These are phyloP conservation scores for Pichia insulana DNA, from an alignment of 805 yeast genomes.

Conservation along the genomic window DNA sequence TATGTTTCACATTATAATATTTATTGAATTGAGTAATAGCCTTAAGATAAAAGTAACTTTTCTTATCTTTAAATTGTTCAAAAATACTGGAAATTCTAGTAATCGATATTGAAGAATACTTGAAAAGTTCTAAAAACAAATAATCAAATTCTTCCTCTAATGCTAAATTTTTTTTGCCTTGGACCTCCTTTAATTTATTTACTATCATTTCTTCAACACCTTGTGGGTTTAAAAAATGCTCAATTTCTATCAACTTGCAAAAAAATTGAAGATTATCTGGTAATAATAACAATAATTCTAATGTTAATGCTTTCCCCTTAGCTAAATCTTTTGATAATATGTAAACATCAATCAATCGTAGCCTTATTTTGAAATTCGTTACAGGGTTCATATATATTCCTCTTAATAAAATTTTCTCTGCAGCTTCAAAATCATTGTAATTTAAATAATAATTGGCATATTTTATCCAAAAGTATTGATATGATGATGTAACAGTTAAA, in stretches of 20 bases:
- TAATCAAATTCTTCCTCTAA: constrained; percentile 28
- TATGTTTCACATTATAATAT: constrained; percentile 10
- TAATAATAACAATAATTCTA: constrained; percentile 18
- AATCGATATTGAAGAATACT: constrained; percentile 18
- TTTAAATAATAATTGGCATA: constrained; percentile 36
- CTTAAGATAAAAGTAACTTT: constrained; percentile 19
- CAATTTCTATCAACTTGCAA: constrained; percentile 36
- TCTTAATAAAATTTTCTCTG: constrained; percentile 31
- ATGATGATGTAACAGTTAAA: constrained; percentile 35
- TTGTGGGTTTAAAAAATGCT: constrained; percentile 23
- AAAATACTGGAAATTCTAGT: constrained; percentile 21
- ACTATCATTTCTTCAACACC: constrained; percentile 6
- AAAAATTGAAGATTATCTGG: constrained; percentile 32
- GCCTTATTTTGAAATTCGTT: constrained; percentile 26
- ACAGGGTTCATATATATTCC: constrained; percentile 26
- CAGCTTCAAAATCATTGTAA: constrained; percentile 24
- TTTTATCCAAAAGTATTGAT: constrained; percentile 42
- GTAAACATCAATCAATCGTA: constrained; percentile 38
- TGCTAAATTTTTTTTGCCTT: not conserved
- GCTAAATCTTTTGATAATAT: constrained; percentile 29
- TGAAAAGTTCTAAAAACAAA: constrained; percentile 29
- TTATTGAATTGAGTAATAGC: constrained; percentile 17
- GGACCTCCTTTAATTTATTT: constrained; percentile 5
- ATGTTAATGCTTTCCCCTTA: constrained; percentile 30
- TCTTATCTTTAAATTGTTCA: constrained; percentile 15